phyloP scores from a whole-genome alignment of 108 stramenopile genomes.

The Pseudonitzschia delicatissima region DNA sequence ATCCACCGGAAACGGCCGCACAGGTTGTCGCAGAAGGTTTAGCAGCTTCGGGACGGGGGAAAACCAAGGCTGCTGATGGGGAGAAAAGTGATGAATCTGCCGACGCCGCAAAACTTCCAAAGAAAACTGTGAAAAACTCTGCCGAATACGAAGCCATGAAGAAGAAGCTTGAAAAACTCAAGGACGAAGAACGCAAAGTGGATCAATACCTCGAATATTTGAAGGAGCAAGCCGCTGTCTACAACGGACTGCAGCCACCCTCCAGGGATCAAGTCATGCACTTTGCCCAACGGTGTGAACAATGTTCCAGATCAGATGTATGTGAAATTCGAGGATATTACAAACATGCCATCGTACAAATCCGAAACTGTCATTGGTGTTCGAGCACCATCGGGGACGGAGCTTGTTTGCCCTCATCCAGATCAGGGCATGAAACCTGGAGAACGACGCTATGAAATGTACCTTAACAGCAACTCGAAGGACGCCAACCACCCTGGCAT shows the following conservation, averaged over 20 bases:
- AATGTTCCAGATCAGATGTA: slow-evolving; percentile 48
- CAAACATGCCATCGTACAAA: slow-evolving; percentile 50
- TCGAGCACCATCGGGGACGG: slow-evolving; percentile 83
- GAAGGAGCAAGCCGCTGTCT: slow-evolving; percentile 35
- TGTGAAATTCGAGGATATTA: slow-evolving; percentile 65
- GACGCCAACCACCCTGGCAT: slow-evolving; percentile 5
- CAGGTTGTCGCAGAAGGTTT: slow-evolving; percentile 17
- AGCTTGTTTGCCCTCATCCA: slow-evolving; percentile 87
- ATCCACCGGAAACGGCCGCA: slow-evolving; percentile 28
- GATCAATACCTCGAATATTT: slow-evolving; percentile 37
- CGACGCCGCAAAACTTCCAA: slow-evolving; percentile 8
- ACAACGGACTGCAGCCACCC: slow-evolving; percentile 19
- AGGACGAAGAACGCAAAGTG: slow-evolving; percentile 39
- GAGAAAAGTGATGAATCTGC: slow-evolving; percentile 26
- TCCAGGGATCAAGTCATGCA: slow-evolving; percentile 17
- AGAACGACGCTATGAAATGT: slow-evolving; percentile 82
- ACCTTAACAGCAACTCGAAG: slow-evolving; percentile 71
- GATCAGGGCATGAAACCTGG: slow-evolving; percentile 78
- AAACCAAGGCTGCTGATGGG: slow-evolving; percentile 20
- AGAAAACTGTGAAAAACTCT: slow-evolving; percentile 13
- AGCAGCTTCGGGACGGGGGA: slow-evolving; percentile 4
- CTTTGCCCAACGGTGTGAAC: slow-evolving; percentile 31
- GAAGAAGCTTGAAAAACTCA: slow-evolving; percentile 26
- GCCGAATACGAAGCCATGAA: slow-evolving; percentile 33
- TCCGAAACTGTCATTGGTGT: slow-evolving; percentile 89